Conservation (phyloP, 306 rosid genomes). For the Clitoria ternatea region DNA sequence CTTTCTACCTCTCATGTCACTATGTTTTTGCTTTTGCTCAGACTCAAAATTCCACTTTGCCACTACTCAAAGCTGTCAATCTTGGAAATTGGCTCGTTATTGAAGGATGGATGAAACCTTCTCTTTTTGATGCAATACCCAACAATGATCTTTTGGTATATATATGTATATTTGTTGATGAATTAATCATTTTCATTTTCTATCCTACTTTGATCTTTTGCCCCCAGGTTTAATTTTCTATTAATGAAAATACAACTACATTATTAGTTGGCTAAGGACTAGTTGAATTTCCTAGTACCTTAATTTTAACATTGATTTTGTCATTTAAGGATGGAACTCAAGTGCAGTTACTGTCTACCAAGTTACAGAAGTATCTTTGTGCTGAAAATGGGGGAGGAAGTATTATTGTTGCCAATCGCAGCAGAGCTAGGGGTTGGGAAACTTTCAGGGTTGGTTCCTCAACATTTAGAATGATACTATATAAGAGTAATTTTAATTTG, state of each 20-base stretch:
- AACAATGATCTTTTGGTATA: constrained; percentile 66
- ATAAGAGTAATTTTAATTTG: not conserved
- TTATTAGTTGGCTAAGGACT: not conserved
- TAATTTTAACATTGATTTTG: not conserved
- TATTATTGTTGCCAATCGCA: constrained; percentile 46
- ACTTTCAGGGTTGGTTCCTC: constrained; percentile 50
- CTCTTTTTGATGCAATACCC: constrained; percentile 49
- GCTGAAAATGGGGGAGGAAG: constrained; percentile 60
- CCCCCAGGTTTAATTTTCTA: not conserved
- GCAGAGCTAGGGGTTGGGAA: constrained; percentile 48
- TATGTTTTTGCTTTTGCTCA: constrained; percentile 29
- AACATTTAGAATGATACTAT: too few species aligned
- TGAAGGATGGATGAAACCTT: constrained; percentile 75
- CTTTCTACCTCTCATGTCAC: constrained; percentile 19
- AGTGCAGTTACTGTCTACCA: constrained; percentile 51
- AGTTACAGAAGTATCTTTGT: constrained; percentile 42
- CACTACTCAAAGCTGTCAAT: constrained; percentile 56
- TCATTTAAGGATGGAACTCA: constrained; percentile 64
- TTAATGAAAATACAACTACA: not conserved
- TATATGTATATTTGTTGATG: too few species aligned
- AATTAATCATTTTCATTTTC: not conserved
- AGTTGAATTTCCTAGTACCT: not conserved
- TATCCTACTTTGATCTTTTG: not conserved
- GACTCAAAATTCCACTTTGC: constrained; percentile 30
- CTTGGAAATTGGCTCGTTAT: constrained; percentile 63